Evolutionary conservation across 202 grass and related monocot species (phyloP).

Genomic region (Setaria viridis): DNA sequence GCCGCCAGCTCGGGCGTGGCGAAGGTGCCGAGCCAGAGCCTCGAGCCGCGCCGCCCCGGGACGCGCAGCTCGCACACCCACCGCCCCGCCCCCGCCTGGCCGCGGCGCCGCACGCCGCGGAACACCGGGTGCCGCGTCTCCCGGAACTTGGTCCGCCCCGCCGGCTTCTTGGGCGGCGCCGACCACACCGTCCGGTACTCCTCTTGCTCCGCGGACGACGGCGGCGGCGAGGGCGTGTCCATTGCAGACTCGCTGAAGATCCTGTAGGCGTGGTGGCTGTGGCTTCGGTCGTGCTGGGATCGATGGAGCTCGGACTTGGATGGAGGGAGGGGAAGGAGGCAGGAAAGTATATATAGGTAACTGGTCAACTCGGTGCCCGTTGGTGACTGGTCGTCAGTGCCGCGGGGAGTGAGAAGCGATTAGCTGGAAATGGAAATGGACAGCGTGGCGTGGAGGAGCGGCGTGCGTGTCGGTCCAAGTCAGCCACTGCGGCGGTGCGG

Average conservation of each 20-base stretch:
- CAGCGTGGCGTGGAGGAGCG: not conserved
- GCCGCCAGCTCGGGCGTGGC: slow-evolving; percentile 59
- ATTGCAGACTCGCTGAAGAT: not conserved
- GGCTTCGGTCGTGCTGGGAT: not conserved
- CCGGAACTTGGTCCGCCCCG: slow-evolving; percentile 90
- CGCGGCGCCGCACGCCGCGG: slow-evolving; percentile 50
- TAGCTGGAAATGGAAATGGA: slow-evolving; percentile 29
- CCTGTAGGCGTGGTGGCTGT: not conserved
- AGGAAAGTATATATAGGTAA: slow-evolving; percentile 36
- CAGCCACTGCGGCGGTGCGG: slow-evolving; percentile 1
- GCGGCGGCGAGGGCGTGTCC: slow-evolving; percentile 4
- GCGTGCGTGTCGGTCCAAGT: slow-evolving; percentile 18
- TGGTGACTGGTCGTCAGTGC: not conserved
- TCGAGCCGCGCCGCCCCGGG: slow-evolving; percentile 51
- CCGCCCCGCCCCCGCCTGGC: slow-evolving; percentile 26
- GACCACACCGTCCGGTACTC: slow-evolving; percentile 71
- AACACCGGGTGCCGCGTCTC: slow-evolving; percentile 89
- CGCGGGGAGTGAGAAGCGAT: slow-evolving; percentile 6
- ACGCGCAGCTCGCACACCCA: slow-evolving; percentile 87
- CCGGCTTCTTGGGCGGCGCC: slow-evolving; percentile 76
- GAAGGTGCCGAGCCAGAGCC: slow-evolving; percentile 87
- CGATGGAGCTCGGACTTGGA: slow-evolving; percentile 2
- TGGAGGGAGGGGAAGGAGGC: not conserved
- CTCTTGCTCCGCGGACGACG: not conserved
- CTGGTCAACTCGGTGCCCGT: not conserved